phyloP scores from a whole-genome alignment of 805 yeast species.

The Kodamaea leandrae region DNA sequence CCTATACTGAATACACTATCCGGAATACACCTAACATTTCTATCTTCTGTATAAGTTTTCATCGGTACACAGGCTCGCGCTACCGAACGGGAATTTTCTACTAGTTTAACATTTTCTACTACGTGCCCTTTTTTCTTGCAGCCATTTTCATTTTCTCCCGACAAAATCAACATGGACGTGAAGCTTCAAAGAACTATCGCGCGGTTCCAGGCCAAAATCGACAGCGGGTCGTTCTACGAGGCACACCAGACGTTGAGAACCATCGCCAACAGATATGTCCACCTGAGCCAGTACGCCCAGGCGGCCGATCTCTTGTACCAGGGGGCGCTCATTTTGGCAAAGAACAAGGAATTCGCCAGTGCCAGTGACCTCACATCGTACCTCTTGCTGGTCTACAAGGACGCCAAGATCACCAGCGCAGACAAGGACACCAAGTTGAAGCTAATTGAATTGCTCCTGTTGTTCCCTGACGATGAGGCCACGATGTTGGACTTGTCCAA shows the following conservation, averaged over 20 bases:
- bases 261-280: constrained; percentile 78
- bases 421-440: constrained; percentile 43
- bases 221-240: constrained; percentile 78
- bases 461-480: constrained; percentile 43
- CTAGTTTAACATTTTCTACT: no score
- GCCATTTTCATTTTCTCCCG: no score
- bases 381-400: constrained; percentile 65
- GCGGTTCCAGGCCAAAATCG: constrained; percentile 67
- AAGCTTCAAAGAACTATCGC: constrained; percentile 42
- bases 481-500: constrained; percentile 63
- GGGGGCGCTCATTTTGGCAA: constrained; percentile 66
- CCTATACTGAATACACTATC: no score
- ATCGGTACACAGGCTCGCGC: no score
- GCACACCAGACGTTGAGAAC: constrained; percentile 95
- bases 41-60: no score
- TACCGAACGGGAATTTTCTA: no score
- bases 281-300: constrained; percentile 60
- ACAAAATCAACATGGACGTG: constrained; percentile 3
- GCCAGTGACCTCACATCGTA: constrained; percentile 75
- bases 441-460: constrained; percentile 46
- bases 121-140: no score
- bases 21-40: no score
- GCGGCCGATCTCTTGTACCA: constrained; percentile 74
- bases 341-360: constrained; percentile 72
- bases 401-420: constrained; percentile 41